A percentile compares a stretch with the other conserved stretches of the same genome.
Conservation (phyloP, 2,329 filamentous ascomycete genomes). For the Lecanicillium sp. region DNA sequence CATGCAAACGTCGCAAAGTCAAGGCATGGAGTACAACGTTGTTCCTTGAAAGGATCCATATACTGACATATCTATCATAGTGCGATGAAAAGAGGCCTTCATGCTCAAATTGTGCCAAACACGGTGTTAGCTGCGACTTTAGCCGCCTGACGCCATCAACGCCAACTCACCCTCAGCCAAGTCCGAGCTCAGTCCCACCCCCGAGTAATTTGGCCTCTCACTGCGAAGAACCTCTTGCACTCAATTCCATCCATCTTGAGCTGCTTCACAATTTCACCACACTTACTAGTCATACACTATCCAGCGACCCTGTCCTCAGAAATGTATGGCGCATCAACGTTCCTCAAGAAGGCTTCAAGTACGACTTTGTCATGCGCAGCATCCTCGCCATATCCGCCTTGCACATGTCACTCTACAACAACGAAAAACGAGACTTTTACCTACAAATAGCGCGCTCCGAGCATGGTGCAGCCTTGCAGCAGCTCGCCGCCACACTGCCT, state of each 20-base stretch:
- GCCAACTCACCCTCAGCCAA: too few species aligned
- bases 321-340: constrained; percentile 38
- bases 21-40: constrained; percentile 20
- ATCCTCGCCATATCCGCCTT: constrained; percentile 40
- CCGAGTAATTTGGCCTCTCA: constrained; percentile 7
- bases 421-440: constrained; percentile 28
- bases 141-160: background rate
- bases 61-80: constrained; percentile 13
- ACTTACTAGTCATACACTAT: constrained; percentile 38
- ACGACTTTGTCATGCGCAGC: constrained; percentile 38
- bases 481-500: too few species aligned
- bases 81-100: constrained; percentile 30
- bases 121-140: constrained; percentile 30
- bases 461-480: too few species aligned
- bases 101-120: constrained; percentile 31
- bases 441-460: constrained; percentile 10
- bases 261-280: constrained; percentile 44
- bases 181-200: background rate
- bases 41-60: background rate
- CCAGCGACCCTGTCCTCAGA: constrained; percentile 29
- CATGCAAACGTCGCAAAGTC: constrained; percentile 31
- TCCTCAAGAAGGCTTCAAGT: constrained; percentile 35
- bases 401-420: constrained; percentile 35
- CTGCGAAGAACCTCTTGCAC: constrained; percentile 7
- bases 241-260: constrained; percentile 38